Percentiles rank a stretch among this genome's conserved stretches.
Evolutionary conservation across 495 filamentous ascomycete species (phyloP).

Genomic region (Endocarpon pusillum): DNA sequence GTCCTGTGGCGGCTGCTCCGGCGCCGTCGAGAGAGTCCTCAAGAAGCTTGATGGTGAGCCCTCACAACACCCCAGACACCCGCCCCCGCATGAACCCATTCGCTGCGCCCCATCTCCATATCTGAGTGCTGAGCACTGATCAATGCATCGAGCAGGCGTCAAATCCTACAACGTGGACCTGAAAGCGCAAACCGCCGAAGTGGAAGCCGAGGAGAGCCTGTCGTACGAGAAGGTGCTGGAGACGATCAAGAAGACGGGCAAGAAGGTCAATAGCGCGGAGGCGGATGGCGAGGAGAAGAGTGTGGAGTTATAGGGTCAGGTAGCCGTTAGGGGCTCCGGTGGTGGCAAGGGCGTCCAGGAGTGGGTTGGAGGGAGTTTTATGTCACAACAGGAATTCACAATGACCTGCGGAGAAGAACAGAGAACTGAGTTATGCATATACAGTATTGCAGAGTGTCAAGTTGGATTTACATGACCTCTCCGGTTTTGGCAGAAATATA

Average conservation of each 20-base stretch:
- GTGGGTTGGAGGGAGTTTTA: too few species aligned
- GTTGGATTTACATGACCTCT: too few species aligned
- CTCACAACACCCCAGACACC: constrained; percentile 2
- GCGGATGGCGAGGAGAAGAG: constrained; percentile 28
- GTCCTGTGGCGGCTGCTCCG: constrained; percentile 54
- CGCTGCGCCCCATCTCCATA: background rate
- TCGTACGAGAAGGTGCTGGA: constrained; percentile 65
- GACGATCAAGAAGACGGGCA: constrained; percentile 90
- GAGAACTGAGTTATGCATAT: too few species aligned
- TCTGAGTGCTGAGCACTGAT: constrained; percentile 1
- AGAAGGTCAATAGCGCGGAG: constrained; percentile 64
- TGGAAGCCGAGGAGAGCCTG: constrained; percentile 46
- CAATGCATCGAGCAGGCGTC: constrained; percentile 40
- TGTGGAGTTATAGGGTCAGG: too few species aligned
- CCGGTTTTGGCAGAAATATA: too few species aligned
- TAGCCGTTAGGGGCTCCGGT: too few species aligned
- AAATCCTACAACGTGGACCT: constrained; percentile 75
- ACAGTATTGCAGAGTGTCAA: too few species aligned
- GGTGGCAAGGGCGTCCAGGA: too few species aligned
- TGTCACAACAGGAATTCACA: too few species aligned
- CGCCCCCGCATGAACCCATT: background rate
- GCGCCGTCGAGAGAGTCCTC: constrained; percentile 77
- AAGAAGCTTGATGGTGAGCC: constrained; percentile 72
- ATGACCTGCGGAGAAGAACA: too few species aligned
- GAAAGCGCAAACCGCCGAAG: constrained; percentile 58